Base-by-base conservation (phyloP, 2,329 filamentous ascomycete genomes). In the Lachnum nothofagi region DNA sequence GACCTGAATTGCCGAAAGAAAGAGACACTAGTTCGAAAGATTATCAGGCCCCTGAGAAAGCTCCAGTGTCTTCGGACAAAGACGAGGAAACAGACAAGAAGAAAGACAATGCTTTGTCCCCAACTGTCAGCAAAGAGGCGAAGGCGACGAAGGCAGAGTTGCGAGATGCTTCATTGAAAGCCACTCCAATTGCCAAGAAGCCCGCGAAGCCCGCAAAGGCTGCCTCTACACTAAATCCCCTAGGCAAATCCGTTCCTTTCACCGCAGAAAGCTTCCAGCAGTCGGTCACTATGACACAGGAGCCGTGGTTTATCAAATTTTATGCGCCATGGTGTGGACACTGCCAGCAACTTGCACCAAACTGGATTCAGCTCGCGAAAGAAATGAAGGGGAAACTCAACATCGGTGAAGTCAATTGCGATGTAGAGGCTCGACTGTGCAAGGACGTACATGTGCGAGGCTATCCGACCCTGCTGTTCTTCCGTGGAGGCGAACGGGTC, bases 261-360 rank as follows among this genome's bases (percentile, higher is more conserved):
- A 90, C 83, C 2, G 84, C 87, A 0, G 90, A 96, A 64, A 88
- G 76, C 55, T 98, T 98, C 72, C 85, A 94, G 65, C 82, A 80
- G 49, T 74, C 85, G 31, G 91, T 98, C 40, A 95, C 89, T 3
- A 86, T 84, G 66, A 90, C 89, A 0, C 82, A 87, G 55, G 90
- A 97, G 55, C 85, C 91, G 5, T 98, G 93, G 93, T 96, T 98
- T 65, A 83, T 98, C 75, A 98, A 98, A 69, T 97, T 98, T 67
- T 97, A 96, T 67, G 91, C 89, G 16, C 94, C 93, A 5, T 97
- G 91, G 93, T 98, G 93, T 68, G 82, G 84, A 59, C 93, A 98
- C 70, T 98, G 94, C 69, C 88, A 95, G 70, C 88, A 88, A 31
- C 82, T 98, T 77, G 88, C 86, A 29, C 87, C 93, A 2, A 90